These are phyloP conservation scores for Cenchrus purpureus DNA, from an alignment of 176 grass and related monocot species.

Conservation along the genomic window DNA sequence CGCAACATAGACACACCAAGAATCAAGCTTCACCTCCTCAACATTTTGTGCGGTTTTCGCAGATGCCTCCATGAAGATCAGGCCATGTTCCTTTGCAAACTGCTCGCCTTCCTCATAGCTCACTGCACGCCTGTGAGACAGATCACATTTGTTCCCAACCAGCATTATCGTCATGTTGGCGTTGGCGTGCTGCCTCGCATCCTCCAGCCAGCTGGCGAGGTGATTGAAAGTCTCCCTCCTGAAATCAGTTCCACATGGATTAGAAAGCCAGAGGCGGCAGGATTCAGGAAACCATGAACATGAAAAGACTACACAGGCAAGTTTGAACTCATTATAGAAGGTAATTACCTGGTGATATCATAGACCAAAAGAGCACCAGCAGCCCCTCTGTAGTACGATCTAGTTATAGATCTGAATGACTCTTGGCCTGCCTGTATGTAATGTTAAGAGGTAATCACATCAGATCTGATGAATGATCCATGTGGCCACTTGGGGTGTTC, in stretches of 20 bases:
- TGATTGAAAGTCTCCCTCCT: constrained; percentile 92
- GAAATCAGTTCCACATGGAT: background rate
- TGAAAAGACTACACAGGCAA: background rate
- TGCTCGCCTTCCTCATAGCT: constrained; percentile 78
- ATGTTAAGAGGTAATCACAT: background rate
- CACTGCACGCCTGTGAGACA: constrained; percentile 72
- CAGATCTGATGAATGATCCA: constrained; percentile 7
- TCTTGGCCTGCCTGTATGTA: constrained; percentile 76
- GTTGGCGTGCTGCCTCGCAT: constrained; percentile 77
- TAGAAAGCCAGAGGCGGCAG: background rate
- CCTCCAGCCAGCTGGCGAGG: constrained; percentile 81
- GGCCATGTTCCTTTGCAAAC: constrained; percentile 76
- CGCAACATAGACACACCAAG: background rate
- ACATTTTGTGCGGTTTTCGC: constrained; percentile 75
- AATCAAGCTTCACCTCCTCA: constrained; percentile 59
- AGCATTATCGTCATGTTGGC: constrained; percentile 88
- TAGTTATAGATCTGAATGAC: constrained; percentile 84
- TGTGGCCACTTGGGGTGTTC: background rate
- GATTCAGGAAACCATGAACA: background rate
- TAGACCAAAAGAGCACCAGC: constrained; percentile 81
- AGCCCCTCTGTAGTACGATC: constrained; percentile 82
- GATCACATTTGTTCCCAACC: constrained; percentile 73
- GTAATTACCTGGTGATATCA: constrained; percentile 65
- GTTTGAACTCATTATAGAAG: background rate
- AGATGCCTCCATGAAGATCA: constrained; percentile 89